A percentile compares a stretch with the other conserved stretches of the same genome.
phyloP scores from a whole-genome alignment of 2,329 filamentous ascomycete genomes.

The Chaetothyriales sp. region DNA sequence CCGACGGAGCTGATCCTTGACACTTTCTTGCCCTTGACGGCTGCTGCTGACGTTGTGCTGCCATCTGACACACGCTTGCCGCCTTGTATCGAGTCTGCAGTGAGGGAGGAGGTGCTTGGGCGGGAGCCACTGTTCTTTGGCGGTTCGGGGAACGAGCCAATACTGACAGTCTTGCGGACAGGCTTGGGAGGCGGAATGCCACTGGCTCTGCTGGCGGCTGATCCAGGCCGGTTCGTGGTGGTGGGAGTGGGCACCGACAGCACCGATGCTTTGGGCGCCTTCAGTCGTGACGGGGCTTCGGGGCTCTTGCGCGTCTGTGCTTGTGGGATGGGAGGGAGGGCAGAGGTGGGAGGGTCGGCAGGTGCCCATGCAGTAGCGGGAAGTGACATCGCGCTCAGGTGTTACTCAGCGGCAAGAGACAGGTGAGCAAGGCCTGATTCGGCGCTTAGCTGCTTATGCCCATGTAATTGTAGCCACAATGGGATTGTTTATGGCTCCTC shows the following conservation, averaged over 20 bases:
- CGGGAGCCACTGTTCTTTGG: constrained; percentile 48
- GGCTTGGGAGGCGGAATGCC: constrained; percentile 44
- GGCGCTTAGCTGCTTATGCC: neutral
- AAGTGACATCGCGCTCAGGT: constrained; percentile 2
- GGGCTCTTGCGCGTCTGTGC: constrained; percentile 53
- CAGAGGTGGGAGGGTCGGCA: constrained; percentile 53
- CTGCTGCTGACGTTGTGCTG: constrained; percentile 20
- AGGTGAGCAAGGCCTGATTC: neutral
- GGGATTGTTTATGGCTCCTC: neutral
- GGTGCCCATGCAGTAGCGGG: constrained; percentile 38
- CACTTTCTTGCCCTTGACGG: constrained; percentile 37
- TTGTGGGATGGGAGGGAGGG: constrained; percentile 59
- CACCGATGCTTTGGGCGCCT: constrained; percentile 33
- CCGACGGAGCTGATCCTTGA: constrained; percentile 43
- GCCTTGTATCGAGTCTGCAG: constrained; percentile 24
- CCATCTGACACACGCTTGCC: constrained; percentile 31
- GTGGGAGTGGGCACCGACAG: constrained; percentile 35
- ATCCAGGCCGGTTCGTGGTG: constrained; percentile 40
- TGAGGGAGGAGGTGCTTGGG: constrained; percentile 43
- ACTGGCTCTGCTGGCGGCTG: constrained; percentile 36
- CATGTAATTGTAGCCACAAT: neutral
- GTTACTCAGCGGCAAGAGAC: neutral
- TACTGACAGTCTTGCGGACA: constrained; percentile 77
- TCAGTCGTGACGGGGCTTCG: constrained; percentile 17
- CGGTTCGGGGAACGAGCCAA: constrained; percentile 84